These are phyloP conservation scores for Penicillium goetzii DNA, from an alignment of 495 filamentous ascomycete species.

Conservation along the genomic window DNA sequence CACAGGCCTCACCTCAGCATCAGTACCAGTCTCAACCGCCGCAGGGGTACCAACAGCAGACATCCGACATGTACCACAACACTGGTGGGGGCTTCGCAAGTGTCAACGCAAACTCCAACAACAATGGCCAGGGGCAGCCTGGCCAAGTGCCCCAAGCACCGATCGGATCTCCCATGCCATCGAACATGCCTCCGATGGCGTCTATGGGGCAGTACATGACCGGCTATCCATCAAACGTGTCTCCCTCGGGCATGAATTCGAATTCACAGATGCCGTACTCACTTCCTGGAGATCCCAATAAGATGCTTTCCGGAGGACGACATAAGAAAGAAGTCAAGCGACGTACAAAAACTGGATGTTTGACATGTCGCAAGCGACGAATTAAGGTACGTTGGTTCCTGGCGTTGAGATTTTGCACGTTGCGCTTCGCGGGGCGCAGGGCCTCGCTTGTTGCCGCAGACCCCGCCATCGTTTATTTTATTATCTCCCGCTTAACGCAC, in stretches of 20 bases:
- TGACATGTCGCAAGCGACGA: constrained; percentile 94
- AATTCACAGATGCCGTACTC: constrained; percentile 50
- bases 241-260: constrained; percentile 42
- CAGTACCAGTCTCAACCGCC: constrained; percentile 39
- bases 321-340: constrained; percentile 99
- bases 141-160: constrained; percentile 48
- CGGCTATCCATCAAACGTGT: constrained; percentile 44
- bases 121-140: constrained; percentile 38
- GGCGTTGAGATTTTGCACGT: constrained; percentile 39
- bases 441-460: constrained; percentile 53
- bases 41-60: constrained; percentile 41
- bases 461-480: constrained; percentile 47
- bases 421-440: constrained; percentile 42
- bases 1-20: constrained; percentile 30
- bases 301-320: constrained; percentile 76
- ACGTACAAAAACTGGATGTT: constrained; percentile 94
- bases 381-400: constrained; percentile 82
- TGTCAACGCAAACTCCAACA: constrained; percentile 31
- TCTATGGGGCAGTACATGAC: constrained; percentile 52
- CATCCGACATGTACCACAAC: constrained; percentile 43
- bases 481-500: constrained; percentile 31
- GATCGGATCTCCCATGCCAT: constrained; percentile 48
- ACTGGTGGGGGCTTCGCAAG: constrained; percentile 30
- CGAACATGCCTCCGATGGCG: constrained; percentile 45
- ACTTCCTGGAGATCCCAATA: constrained; percentile 49